Conservation (phyloP, 2,329 filamentous ascomycete genomes). For the Aspergillus sp. region DNA sequence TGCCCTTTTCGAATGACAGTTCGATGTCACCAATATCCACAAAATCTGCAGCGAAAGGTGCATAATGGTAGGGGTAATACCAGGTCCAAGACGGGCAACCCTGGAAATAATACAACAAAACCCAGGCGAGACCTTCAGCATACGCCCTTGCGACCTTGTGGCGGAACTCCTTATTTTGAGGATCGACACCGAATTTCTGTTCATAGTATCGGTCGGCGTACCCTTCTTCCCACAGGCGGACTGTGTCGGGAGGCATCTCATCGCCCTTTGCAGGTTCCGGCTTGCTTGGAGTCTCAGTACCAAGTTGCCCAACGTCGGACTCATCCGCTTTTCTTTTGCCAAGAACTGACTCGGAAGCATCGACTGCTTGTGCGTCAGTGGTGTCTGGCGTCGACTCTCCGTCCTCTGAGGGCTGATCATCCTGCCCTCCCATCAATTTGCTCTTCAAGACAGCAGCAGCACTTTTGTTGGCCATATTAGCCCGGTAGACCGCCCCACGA, state of each 20-base stretch:
- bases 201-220: slow-evolving; percentile 96
- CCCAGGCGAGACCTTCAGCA: slow-evolving; percentile 92
- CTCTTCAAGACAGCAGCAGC: slow-evolving; percentile 86
- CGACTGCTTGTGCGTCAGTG: slow-evolving; percentile 26
- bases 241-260: slow-evolving; percentile 72
- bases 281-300: slow-evolving; percentile 56
- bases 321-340: slow-evolving; percentile 67
- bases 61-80: slow-evolving; percentile 99
- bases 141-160: slow-evolving; percentile 88
- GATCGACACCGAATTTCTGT: slow-evolving; percentile 86
- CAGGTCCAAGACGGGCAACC: slow-evolving; percentile 98
- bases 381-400: slow-evolving; percentile 23
- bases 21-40: slow-evolving; percentile 76
- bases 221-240: slow-evolving; percentile 91
- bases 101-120: slow-evolving; percentile 95
- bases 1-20: slow-evolving; percentile 79
- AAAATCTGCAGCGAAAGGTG: slow-evolving; percentile 95
- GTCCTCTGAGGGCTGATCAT: slow-evolving; percentile 21
- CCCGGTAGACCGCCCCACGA: slow-evolving; percentile 62
- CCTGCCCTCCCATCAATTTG: slow-evolving; percentile 59
- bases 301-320: slow-evolving; percentile 60
- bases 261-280: slow-evolving; percentile 54
- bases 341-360: slow-evolving; percentile 34
- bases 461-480: slow-evolving; percentile 87
- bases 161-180: slow-evolving; percentile 79